These are phyloP conservation scores for Lentithecium fluviatile DNA, from an alignment of 495 filamentous ascomycete species.

Conservation along the genomic window DNA sequence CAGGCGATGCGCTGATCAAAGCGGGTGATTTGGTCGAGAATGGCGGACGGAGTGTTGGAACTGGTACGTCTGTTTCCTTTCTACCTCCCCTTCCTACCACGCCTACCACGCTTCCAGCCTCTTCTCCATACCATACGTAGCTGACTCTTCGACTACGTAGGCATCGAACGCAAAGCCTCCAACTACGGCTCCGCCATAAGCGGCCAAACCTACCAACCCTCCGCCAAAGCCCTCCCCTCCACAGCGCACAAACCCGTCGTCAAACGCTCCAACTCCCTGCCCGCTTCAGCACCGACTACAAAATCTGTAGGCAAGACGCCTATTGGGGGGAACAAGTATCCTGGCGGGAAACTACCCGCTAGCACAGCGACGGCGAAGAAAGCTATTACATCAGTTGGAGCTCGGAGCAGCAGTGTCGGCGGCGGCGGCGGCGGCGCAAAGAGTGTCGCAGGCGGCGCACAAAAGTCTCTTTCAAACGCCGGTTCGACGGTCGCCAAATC, in stretches of 20 bases:
- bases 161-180: slow-evolving; percentile 26
- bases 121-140: no score
- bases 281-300: slow-evolving; percentile 5
- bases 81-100: background rate
- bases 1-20: slow-evolving; percentile 34
- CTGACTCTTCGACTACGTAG: slow-evolving; percentile 12
- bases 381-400: slow-evolving; percentile 13
- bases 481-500: background rate
- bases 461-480: background rate
- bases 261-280: slow-evolving; percentile 28
- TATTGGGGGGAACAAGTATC: slow-evolving; percentile 23
- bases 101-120: no score
- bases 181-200: slow-evolving; percentile 28
- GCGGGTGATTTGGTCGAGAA: slow-evolving; percentile 34
- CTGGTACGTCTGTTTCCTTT: slow-evolving; percentile 10
- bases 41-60: slow-evolving; percentile 26
- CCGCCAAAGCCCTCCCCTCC: slow-evolving; percentile 3
- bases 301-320: slow-evolving; percentile 8
- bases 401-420: no score
- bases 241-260: slow-evolving; percentile 13
- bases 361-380: background rate
- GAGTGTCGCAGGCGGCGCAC: background rate
- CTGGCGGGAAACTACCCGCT: slow-evolving; percentile 15
- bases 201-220: slow-evolving; percentile 10
- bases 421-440: no score